Base-by-base conservation (phyloP, 2,329 filamentous ascomycete genomes). In the Cercospora zeina region DNA sequence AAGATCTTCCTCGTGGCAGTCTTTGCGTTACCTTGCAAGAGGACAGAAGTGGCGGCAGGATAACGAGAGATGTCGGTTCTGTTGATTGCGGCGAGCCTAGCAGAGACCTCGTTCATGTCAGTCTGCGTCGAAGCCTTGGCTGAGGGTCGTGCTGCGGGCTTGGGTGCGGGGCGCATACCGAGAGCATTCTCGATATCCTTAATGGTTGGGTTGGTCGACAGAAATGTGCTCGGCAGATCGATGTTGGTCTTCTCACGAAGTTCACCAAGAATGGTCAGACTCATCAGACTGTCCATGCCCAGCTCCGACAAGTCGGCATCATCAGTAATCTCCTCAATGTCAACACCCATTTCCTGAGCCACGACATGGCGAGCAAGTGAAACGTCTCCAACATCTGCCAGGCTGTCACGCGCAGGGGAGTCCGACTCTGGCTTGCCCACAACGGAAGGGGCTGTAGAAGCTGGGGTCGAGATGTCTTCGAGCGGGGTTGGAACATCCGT, bases 161-260 rank as follows among this genome's bases (percentile, higher is more conserved):
- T 71, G 33, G 72, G 62, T 62, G 76, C 74, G 49, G 68, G 65
- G 61, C 79, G 77, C 79, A 82, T 81, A 58, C 85, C 87, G 2
- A 90, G 82, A 36, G 83, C 82, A 60, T 82, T 83, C 73, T 89
- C 87, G 61, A 89, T 85, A 65, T 87, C 85, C 68, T 85, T 83
- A 54, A 89, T 83, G 2, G 84, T 85, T 9, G 83, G 80, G 71
- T 87, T 87, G 67, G 82, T 80, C 13, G 83, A 80, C 56, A 89
- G 80, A 61, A 89, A 83, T 65, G 79, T 80, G 4, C 78, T 79
- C 8, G 80, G 79, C 47, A 82, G 76, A 61, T 82, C 80, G 47
- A 80, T 72, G 39, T 79, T 79, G 51, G 80, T 82, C 71, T 78
- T 77, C 70, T 82, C 80, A 54, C 80, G 79, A 59, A 82, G 78